A percentile compares a stretch with the other conserved stretches of the same genome.
Evolutionary conservation across 345 rosid species (phyloP).

Genomic region (Lepidium didymum): DNA sequence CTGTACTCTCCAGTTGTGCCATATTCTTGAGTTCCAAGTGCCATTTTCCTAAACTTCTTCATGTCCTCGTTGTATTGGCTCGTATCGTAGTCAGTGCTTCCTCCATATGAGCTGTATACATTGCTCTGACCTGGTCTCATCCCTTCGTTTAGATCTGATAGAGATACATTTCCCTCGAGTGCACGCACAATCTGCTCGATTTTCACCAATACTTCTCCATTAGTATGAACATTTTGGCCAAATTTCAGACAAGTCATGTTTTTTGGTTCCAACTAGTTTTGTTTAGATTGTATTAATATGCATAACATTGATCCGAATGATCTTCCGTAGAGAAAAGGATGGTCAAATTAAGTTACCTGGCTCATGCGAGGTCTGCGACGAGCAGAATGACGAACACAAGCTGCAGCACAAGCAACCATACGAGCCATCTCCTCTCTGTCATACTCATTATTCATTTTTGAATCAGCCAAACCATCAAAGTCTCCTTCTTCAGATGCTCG

Average conservation of each 20-base stretch:
- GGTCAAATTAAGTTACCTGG: slow-evolving; percentile 42
- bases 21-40: slow-evolving; percentile 56
- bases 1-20: slow-evolving; percentile 56
- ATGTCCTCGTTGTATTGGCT: slow-evolving; percentile 73
- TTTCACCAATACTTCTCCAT: neutral
- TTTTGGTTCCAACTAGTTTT: neutral
- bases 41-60: slow-evolving; percentile 70
- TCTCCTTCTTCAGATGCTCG: slow-evolving; percentile 60
- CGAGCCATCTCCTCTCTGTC: slow-evolving; percentile 59
- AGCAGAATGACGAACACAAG: slow-evolving; percentile 82
- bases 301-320: neutral
- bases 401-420: slow-evolving; percentile 84
- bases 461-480: slow-evolving; percentile 52
- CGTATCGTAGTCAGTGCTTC: slow-evolving; percentile 67
- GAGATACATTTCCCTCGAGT: slow-evolving; percentile 60
- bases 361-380: slow-evolving; percentile 73
- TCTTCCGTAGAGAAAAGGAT: neutral
- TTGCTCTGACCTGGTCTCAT: slow-evolving; percentile 67
- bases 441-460: slow-evolving; percentile 46
- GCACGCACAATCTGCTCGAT: slow-evolving; percentile 66
- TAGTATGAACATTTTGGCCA: neutral
- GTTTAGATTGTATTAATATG: neutral
- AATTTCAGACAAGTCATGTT: neutral
- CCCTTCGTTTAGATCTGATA: slow-evolving; percentile 67
- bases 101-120: slow-evolving; percentile 48